A percentile compares a stretch with the other conserved stretches of the same genome.
These are phyloP conservation scores for Abelmoschus esculentus DNA, from an alignment of 345 rosid genomes.

Conservation along the genomic window DNA sequence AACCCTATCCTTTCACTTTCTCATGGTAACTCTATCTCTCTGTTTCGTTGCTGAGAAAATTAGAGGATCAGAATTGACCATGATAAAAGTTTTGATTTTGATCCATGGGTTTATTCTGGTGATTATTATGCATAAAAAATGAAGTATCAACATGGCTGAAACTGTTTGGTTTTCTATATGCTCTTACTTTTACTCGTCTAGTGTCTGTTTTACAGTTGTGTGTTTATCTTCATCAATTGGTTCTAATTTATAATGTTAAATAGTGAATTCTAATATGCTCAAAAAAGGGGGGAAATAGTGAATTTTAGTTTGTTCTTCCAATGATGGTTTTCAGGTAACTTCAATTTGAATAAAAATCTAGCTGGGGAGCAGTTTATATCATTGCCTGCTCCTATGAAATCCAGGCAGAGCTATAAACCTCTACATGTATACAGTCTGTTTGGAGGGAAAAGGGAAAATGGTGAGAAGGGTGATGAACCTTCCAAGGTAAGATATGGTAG, in stretches of 20 bases:
- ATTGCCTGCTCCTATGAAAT: slow-evolving; percentile 23
- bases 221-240: not conserved
- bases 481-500: slow-evolving; percentile 44
- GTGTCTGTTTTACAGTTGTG: not conserved
- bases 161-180: not conserved
- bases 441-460: slow-evolving; percentile 68
- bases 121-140: not conserved
- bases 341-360: slow-evolving; percentile 29
- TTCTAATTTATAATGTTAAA: not conserved
- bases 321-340: slow-evolving; percentile 34
- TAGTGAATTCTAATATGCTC: slow-evolving; percentile 4
- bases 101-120: not conserved
- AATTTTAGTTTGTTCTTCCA: slow-evolving; percentile 8
- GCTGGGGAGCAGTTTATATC: slow-evolving; percentile 32
- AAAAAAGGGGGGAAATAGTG: not conserved
- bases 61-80: not conserved
- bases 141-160: not conserved
- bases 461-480: slow-evolving; percentile 52
- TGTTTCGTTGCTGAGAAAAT: not conserved
- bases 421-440: slow-evolving; percentile 52
- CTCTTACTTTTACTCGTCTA: not conserved
- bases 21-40: slow-evolving; percentile 26
- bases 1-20: slow-evolving; percentile 31
- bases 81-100: not conserved
- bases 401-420: slow-evolving; percentile 21